phyloP scores from a whole-genome alignment of 495 filamentous ascomycete genomes.

The Thozetella sp. region DNA sequence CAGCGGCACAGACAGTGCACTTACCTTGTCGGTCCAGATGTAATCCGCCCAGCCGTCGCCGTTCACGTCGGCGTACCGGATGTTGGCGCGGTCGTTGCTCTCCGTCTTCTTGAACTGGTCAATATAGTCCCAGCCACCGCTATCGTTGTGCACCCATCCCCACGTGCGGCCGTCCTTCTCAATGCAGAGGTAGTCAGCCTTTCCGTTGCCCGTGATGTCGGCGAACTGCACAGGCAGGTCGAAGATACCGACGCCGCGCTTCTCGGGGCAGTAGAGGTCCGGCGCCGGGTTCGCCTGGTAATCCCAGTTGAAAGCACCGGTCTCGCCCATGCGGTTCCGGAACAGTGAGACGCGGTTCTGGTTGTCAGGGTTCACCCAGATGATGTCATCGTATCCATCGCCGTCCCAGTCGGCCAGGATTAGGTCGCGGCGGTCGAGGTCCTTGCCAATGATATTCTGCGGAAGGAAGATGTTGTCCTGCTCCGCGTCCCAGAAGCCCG shows the following conservation, averaged over 20 bases:
- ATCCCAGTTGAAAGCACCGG: slow-evolving; percentile 5
- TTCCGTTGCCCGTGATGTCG: slow-evolving; percentile 14
- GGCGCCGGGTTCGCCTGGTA: neutral
- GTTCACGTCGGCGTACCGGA: slow-evolving; percentile 23
- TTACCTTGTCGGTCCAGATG: slow-evolving; percentile 16
- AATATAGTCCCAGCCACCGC: neutral
- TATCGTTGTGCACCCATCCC: slow-evolving; percentile 3
- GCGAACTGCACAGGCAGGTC: slow-evolving; percentile 9
- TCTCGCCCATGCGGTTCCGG: slow-evolving; percentile 14
- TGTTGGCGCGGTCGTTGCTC: slow-evolving; percentile 17
- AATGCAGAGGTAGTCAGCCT: slow-evolving; percentile 23
- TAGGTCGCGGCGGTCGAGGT: slow-evolving; percentile 20
- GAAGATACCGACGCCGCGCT: slow-evolving; percentile 18
- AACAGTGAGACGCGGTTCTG: slow-evolving; percentile 15
- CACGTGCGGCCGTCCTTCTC: slow-evolving; percentile 14
- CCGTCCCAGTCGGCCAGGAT: slow-evolving; percentile 30
- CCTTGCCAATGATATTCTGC: neutral
- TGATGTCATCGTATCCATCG: slow-evolving; percentile 26
- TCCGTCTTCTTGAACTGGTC: slow-evolving; percentile 10
- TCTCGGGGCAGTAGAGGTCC: slow-evolving; percentile 14
- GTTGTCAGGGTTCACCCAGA: slow-evolving; percentile 16
- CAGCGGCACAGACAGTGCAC: neutral
- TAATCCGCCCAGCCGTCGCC: slow-evolving; percentile 21
- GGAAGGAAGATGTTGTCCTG: neutral
- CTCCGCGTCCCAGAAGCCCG: slow-evolving; percentile 2